These are phyloP conservation scores for Eucalyptus globulus DNA, from an alignment of 345 rosid species.

Conservation along the genomic window DNA sequence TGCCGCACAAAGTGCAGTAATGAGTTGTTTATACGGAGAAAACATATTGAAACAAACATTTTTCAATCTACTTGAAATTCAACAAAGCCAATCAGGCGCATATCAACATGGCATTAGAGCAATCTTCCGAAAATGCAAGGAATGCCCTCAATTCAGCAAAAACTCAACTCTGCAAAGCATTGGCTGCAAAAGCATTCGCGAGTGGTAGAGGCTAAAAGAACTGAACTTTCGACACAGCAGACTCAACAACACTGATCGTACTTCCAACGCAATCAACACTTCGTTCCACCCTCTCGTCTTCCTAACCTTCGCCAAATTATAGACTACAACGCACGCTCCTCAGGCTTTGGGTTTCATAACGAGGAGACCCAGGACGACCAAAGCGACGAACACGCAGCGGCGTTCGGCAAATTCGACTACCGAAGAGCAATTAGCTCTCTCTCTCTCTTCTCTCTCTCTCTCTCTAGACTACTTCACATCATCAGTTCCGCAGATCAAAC, in stretches of 20 bases:
- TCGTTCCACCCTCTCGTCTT: not conserved
- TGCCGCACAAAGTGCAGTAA: not conserved
- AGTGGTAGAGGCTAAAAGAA: not conserved
- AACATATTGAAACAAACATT: not conserved
- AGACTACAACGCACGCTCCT: not conserved
- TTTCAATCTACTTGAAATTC: not conserved
- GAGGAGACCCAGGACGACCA: not conserved
- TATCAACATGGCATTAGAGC: not conserved
- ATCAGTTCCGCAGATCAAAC: not conserved
- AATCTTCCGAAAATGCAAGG: not conserved
- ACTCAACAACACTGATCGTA: not conserved
- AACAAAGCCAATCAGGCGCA: not conserved
- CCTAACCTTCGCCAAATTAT: not conserved
- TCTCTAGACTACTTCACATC: not conserved
- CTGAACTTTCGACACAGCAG: not conserved
- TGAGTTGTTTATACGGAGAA: not conserved
- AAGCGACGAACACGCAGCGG: not conserved
- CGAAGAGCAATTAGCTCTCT: not conserved
- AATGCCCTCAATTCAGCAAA: not conserved
- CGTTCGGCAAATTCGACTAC: not conserved
- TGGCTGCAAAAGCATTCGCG: not conserved
- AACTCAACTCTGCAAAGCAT: not conserved
- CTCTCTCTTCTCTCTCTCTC: not conserved
- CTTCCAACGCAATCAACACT: not conserved
- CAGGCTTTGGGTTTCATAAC: not conserved